A percentile compares a stretch with the other conserved stretches of the same genome.
These are phyloP conservation scores for Citeromyces siamensis DNA, from an alignment of 1,139 yeast genomes.

Conservation along the genomic window DNA sequence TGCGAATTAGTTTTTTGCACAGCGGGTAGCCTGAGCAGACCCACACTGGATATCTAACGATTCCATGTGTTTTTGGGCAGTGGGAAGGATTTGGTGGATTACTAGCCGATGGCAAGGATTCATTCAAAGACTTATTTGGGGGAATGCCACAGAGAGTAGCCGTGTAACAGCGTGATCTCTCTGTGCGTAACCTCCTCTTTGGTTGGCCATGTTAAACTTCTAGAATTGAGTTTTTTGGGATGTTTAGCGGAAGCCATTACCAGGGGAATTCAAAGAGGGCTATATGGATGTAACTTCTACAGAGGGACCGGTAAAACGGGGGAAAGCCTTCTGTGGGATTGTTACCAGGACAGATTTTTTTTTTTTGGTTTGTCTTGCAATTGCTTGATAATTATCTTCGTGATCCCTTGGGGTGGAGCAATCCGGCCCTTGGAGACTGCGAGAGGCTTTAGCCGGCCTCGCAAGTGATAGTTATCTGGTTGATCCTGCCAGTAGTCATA, in stretches of 20 bases:
- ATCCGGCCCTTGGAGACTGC: conserved; percentile 5
- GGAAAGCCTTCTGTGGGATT: conserved; percentile 5
- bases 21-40: too few species aligned
- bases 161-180: conserved; percentile 1
- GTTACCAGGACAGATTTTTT: conserved; percentile 8
- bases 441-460: conserved; percentile 4
- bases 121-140: not conserved
- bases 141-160: conserved; percentile 2
- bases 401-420: conserved; percentile 5
- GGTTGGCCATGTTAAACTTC: conserved; percentile 13
- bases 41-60: too few species aligned
- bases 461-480: conserved; percentile 24
- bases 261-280: conserved; percentile 23
- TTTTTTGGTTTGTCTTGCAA: too few species aligned
- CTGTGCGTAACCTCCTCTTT: conserved; percentile 18
- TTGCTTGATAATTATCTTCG: conserved; percentile 6
- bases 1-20: too few species aligned
- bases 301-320: conserved; percentile 2
- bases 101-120: conserved; percentile 1
- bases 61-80: too few species aligned
- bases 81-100: conserved; percentile 46
- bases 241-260: conserved; percentile 18
- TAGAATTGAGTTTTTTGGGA: conserved; percentile 12
- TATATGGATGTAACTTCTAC: conserved; percentile 12
- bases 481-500: conserved; percentile 37